Percentiles rank a stretch among this genome's conserved stretches.
These are phyloP conservation scores for Pichia sorboxylosa DNA, from an alignment of 1,139 yeast species.

Conservation along the genomic window DNA sequence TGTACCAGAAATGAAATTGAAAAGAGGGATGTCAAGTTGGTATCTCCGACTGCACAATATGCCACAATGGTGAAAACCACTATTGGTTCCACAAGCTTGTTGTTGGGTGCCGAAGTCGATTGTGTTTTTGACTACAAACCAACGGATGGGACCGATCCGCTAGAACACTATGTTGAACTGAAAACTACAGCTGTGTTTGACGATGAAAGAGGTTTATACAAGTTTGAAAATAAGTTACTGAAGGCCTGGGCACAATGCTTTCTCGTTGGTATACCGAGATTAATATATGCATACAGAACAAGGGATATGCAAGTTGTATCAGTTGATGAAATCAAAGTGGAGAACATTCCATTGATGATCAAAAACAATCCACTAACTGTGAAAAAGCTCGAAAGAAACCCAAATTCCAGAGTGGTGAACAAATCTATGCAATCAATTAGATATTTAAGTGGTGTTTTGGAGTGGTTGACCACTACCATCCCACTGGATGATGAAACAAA, in stretches of 20 bases:
- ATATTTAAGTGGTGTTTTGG: slow-evolving; percentile 76
- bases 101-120: slow-evolving; percentile 87
- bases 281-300: slow-evolving; percentile 82
- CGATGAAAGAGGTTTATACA: slow-evolving; percentile 38
- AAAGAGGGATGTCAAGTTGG: slow-evolving; percentile 43
- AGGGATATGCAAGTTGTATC: slow-evolving; percentile 48
- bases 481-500: slow-evolving; percentile 41
- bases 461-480: slow-evolving; percentile 55
- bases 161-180: slow-evolving; percentile 74
- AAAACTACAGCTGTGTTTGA: slow-evolving; percentile 56
- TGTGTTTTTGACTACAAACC: slow-evolving; percentile 78
- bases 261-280: slow-evolving; percentile 64
- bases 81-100: slow-evolving; percentile 56
- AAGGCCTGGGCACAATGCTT: slow-evolving; percentile 92
- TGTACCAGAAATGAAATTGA: slow-evolving; percentile 58
- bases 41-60: slow-evolving; percentile 61
- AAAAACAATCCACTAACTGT: slow-evolving; percentile 30
- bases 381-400: slow-evolving; percentile 20
- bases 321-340: slow-evolving; percentile 68
- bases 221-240: slow-evolving; percentile 63
- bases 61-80: slow-evolving; percentile 74
- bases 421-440: slow-evolving; percentile 69
- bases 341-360: slow-evolving; percentile 57
- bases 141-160: slow-evolving; percentile 33
- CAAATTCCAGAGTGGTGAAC: slow-evolving; percentile 20